Base-by-base conservation (phyloP, 2,329 filamentous ascomycete species). In the Aspergillus ochraceoroseus region DNA sequence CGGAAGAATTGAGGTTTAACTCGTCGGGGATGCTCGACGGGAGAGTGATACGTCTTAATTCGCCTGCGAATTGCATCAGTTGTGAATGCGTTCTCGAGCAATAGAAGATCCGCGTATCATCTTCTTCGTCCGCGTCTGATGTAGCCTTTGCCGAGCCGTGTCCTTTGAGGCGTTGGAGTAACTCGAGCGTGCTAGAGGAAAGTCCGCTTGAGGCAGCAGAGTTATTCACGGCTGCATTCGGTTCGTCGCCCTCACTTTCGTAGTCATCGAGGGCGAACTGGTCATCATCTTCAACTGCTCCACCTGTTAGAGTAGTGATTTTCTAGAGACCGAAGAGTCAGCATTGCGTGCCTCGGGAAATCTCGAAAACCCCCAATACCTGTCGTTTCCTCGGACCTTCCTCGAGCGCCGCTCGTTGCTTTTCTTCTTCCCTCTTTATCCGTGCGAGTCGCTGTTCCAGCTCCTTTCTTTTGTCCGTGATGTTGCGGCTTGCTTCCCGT, bases 21-120 rank as follows among this genome's bases (percentile, higher is more conserved):
- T 64, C 63, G n/a, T 57, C 49, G 0, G 79, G 77, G 2, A 92
- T 63, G 2, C 83, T 86, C 0, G 86, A 74, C 3, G 88, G 86
- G 44, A 94, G 80, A 0, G 69, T 68, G n/a, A 94, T 85, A 18
- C 87, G 80, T 1, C 82, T 79, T 34, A 95, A 68, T 62, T 95
- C 89, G 28, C 80, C 76, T 12, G 90, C 82, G 62, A 95, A 94
- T 58, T 95, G 89, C 1, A 84, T 83, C 9, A 95, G 68, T 57
- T 95, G 89, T 2, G 89, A 95, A 63, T 95, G 89, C 1, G 89
- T 95, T 58, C 89, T 78, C 5, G 89, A 95, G 41, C 88, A 92
- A 66, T 90, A 95, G 63, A 86, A 94, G 36, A 95, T 85, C 72
- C 90, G 94, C 35, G 84, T 71, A 49, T 83, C 80, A 8, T 77